Conservation (phyloP, 495 filamentous ascomycete species). For the Massariosphaeria phaeospora region DNA sequence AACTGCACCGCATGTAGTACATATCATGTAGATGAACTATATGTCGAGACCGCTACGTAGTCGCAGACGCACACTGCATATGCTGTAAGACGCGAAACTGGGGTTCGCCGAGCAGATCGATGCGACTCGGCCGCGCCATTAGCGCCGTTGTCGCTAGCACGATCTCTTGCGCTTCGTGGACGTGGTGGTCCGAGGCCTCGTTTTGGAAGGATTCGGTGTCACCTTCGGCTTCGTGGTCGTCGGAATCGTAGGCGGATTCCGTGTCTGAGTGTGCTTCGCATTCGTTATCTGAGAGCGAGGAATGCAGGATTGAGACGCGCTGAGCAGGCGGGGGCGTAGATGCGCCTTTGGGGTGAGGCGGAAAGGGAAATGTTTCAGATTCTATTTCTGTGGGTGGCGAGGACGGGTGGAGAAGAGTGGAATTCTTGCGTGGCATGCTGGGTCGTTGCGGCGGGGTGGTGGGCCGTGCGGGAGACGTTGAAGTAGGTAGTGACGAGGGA, state of each 20-base stretch:
- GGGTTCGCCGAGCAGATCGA: too few relatives aligned
- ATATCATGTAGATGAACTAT: too few relatives aligned
- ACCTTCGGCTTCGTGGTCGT: not conserved
- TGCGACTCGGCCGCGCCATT: too few relatives aligned
- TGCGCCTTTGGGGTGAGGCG: not conserved
- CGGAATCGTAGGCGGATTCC: not conserved
- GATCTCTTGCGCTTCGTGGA: too few relatives aligned
- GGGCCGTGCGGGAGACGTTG: too few relatives aligned
- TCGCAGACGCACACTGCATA: too few relatives aligned
- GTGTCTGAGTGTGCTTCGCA: not conserved
- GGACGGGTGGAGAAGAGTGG: slow-evolving; percentile 21
- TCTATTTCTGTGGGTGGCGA: not conserved
- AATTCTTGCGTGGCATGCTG: slow-evolving; percentile 10
- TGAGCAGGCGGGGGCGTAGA: not conserved
- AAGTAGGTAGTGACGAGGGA: too few relatives aligned
- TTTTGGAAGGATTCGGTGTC: not conserved
- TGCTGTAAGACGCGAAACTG: too few relatives aligned
- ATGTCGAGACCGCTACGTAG: too few relatives aligned
- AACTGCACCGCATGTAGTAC: too few relatives aligned
- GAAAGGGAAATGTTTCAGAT: not conserved
- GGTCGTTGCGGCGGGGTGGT: too few relatives aligned
- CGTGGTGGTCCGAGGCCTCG: not conserved
- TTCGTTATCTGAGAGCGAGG: not conserved
- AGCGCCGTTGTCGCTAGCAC: too few relatives aligned
- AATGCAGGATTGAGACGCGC: not conserved